phyloP scores from a whole-genome alignment of 169 alveolate genomes.

The Miamiensis avidus region DNA sequence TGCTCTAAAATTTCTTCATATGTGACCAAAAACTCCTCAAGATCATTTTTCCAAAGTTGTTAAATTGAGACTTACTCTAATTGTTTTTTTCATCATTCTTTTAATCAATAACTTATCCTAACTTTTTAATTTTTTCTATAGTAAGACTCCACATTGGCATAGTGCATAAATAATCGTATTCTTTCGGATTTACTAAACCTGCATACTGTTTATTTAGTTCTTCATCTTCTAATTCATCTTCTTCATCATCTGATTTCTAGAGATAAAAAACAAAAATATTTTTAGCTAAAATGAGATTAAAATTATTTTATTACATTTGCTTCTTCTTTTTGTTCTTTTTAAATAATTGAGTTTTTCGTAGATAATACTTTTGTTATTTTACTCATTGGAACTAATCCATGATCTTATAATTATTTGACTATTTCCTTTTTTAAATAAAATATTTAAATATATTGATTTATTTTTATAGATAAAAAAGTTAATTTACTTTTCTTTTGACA shows the following conservation, averaged over 20 bases:
- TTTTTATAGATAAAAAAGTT: not conserved
- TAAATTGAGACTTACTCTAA: constrained; percentile 39
- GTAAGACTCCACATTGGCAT: constrained; percentile 81
- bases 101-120: constrained; percentile 49
- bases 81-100: constrained; percentile 63
- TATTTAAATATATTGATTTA: too few relatives aligned
- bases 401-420: constrained; percentile 54
- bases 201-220: not conserved
- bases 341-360: too few relatives aligned
- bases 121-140: constrained; percentile 77
- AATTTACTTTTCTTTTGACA: constrained; percentile 51
- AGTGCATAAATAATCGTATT: constrained; percentile 77
- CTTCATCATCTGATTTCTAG: constrained; percentile 8
- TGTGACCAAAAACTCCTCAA: constrained; percentile 62
- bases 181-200: constrained; percentile 52
- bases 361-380: constrained; percentile 57
- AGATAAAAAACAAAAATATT: too few relatives aligned
- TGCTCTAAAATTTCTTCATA: constrained; percentile 58
- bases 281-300: too few relatives aligned
- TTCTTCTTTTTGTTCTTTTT: too few relatives aligned
- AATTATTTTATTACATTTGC: too few relatives aligned
- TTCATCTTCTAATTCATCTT: constrained; percentile 48
- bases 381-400: constrained; percentile 60
- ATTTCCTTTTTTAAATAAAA: constrained; percentile 18
- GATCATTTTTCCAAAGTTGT: constrained; percentile 77